phyloP scores from a whole-genome alignment of 495 filamentous ascomycete species.

The Penicillium mononematosum region DNA sequence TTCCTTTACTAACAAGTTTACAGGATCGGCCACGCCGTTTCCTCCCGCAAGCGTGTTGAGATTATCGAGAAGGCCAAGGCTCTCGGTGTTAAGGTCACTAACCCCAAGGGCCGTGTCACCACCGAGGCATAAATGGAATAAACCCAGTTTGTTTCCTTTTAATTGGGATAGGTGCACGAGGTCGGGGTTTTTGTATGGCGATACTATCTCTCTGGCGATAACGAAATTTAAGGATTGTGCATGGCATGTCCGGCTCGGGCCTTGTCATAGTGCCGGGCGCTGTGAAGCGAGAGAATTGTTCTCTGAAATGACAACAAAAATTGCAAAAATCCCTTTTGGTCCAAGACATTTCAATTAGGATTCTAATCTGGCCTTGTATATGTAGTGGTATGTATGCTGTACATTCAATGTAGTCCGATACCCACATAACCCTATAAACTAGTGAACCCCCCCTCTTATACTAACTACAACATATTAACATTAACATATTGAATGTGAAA shows the following conservation, averaged over 20 bases:
- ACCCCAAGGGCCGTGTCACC: slow-evolving; percentile 96
- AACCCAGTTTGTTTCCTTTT: slow-evolving; percentile 35
- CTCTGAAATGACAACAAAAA: slow-evolving; percentile 40
- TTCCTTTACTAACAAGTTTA: slow-evolving; percentile 5
- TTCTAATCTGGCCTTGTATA: slow-evolving; percentile 2
- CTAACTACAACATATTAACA: too few relatives aligned
- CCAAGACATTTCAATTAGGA: slow-evolving; percentile 1
- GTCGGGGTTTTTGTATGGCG: slow-evolving; percentile 35
- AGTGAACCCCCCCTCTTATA: too few relatives aligned
- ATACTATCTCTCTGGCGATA: slow-evolving; percentile 36
- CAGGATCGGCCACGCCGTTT: slow-evolving; percentile 96
- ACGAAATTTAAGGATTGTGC: slow-evolving; percentile 39
- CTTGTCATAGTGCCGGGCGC: slow-evolving; percentile 31
- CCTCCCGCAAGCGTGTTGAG: slow-evolving; percentile 95
- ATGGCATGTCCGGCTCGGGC: slow-evolving; percentile 34
- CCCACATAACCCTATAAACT: slow-evolving; percentile 5
- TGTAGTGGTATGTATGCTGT: slow-evolving; percentile 1
- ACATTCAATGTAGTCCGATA: background rate
- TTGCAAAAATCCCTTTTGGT: slow-evolving; percentile 27
- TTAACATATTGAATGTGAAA: background rate
- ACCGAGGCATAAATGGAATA: slow-evolving; percentile 79
- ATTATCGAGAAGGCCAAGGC: slow-evolving; percentile 96
- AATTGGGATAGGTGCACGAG: slow-evolving; percentile 26
- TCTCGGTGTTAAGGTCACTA: slow-evolving; percentile 97
- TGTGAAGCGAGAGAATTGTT: slow-evolving; percentile 30